Evolutionary conservation across 257 asterid species (phyloP).

Genomic region (Eucommia ulmoides): DNA sequence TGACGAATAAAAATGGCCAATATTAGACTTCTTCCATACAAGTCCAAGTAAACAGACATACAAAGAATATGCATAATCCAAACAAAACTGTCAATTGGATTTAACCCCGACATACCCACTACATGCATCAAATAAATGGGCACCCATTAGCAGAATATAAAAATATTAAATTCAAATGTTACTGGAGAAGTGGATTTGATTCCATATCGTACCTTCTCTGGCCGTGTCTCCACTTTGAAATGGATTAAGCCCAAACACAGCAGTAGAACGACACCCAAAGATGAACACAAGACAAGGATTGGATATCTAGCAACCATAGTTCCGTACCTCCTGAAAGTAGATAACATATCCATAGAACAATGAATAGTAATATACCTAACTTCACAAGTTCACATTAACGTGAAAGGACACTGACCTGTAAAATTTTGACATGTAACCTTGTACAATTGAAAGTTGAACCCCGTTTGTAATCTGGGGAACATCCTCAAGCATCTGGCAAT

Average conservation of each 20-base stretch:
- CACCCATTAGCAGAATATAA: no score
- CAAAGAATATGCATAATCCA: no score
- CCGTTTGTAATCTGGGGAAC: constrained; percentile 74
- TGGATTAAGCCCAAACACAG: constrained; percentile 91
- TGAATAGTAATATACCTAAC: no score
- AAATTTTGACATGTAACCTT: constrained; percentile 93
- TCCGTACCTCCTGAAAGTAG: constrained; percentile 79
- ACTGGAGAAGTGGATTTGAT: background rate
- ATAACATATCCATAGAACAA: no score
- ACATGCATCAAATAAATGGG: no score
- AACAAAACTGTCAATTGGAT: no score
- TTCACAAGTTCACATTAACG: no score
- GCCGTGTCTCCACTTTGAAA: constrained; percentile 91
- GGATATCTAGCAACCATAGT: constrained; percentile 99
- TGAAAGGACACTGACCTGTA: constrained; percentile 48
- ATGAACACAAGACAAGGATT: constrained; percentile 63
- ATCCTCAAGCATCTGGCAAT: constrained; percentile 82
- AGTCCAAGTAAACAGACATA: no score
- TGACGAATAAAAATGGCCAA: no score
- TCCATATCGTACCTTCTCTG: constrained; percentile 64
- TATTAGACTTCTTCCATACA: no score
- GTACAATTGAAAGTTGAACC: constrained; percentile 88
- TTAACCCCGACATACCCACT: no score
- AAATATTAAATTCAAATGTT: background rate
- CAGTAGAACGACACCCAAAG: constrained; percentile 54